phyloP scores from a whole-genome alignment of 2,329 filamentous ascomycete species.

The Zymoseptoria crescenta region DNA sequence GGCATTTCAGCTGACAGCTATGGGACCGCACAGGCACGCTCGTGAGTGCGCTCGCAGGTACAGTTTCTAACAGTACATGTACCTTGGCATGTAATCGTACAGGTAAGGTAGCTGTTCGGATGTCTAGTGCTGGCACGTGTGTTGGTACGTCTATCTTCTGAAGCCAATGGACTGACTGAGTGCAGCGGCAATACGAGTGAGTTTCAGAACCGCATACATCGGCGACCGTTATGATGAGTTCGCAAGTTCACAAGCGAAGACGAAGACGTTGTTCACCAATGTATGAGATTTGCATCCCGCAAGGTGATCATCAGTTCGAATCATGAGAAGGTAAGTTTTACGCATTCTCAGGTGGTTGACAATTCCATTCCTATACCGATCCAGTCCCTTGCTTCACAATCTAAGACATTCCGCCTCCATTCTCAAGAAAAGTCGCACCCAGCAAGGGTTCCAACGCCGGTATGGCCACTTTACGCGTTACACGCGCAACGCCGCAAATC shows the following conservation, averaged over 20 bases:
- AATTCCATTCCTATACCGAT: background rate
- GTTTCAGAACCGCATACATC: background rate
- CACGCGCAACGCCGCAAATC: conserved; percentile 13
- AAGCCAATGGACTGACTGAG: background rate
- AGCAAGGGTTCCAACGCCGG: conserved; percentile 16
- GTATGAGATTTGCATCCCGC: background rate
- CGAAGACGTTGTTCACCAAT: background rate
- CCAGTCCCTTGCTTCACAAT: conserved; percentile 14
- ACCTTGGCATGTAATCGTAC: too few relatives aligned
- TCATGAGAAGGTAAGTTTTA: background rate
- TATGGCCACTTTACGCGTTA: conserved; percentile 18
- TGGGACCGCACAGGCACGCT: too few relatives aligned
- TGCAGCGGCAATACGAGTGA: background rate
- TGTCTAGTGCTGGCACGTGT: too few relatives aligned
- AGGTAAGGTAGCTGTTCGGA: too few relatives aligned
- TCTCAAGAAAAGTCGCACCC: conserved; percentile 17
- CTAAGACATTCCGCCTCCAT: conserved; percentile 18
- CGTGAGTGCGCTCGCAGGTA: too few relatives aligned
- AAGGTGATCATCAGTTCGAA: background rate
- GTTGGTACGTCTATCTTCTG: background rate
- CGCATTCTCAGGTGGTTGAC: background rate
- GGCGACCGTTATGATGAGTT: background rate
- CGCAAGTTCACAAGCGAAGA: background rate
- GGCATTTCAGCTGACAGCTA: too few relatives aligned
- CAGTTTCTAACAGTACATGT: too few relatives aligned